Evolutionary conservation across 805 yeast species (phyloP).

Genomic region (Pichia heedii): DNA sequence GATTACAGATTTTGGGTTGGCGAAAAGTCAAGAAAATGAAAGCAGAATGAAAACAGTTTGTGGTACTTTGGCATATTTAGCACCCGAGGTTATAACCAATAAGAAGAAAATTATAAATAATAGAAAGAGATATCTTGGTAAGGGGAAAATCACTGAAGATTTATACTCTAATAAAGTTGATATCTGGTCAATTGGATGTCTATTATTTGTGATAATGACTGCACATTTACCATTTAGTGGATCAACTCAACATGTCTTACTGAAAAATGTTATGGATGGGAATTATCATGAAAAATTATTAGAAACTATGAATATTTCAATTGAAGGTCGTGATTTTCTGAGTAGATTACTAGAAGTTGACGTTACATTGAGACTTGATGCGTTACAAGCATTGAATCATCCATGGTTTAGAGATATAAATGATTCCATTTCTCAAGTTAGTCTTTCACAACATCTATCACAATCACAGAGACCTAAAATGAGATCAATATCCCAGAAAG

Average conservation of each 20-base stretch:
- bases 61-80: conserved; percentile 94
- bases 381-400: conserved; percentile 66
- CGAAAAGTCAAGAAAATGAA: conserved; percentile 77
- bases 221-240: conserved; percentile 95
- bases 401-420: conserved; percentile 58
- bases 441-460: conserved; percentile 46
- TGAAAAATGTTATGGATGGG: conserved; percentile 66
- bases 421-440: conserved; percentile 32
- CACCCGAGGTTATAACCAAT: conserved; percentile 80
- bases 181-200: conserved; percentile 96
- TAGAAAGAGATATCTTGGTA: conserved; percentile 25
- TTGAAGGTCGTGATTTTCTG: conserved; percentile 65
- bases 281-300: conserved; percentile 73
- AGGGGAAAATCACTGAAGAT: conserved; percentile 26
- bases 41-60: conserved; percentile 93
- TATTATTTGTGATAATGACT: conserved; percentile 83
- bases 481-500: background rate
- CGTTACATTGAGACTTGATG: conserved; percentile 64
- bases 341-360: conserved; percentile 65
- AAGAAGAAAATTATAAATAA: conserved; percentile 23
- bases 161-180: conserved; percentile 82
- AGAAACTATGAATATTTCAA: conserved; percentile 49
- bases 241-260: conserved; percentile 76
- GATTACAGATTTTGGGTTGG: conserved; percentile 93
- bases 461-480: conserved; percentile 3